A percentile compares a stretch with the other conserved stretches of the same genome.
These are phyloP conservation scores for Chlorella sp. DNA, from an alignment of 139 green algal genomes.

Conservation along the genomic window DNA sequence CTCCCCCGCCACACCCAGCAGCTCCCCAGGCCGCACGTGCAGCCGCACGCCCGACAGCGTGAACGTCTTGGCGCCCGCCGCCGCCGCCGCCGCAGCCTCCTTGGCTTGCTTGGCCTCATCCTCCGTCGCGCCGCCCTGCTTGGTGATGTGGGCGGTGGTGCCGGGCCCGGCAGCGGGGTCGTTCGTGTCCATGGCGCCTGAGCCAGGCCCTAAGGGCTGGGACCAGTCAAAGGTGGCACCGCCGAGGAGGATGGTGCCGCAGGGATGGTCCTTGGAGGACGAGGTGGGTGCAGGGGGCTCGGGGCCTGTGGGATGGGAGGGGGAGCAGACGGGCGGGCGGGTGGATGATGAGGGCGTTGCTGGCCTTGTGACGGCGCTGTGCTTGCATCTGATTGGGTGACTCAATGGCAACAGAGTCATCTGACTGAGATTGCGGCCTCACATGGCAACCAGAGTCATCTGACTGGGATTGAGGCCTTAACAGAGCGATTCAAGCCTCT, in stretches of 20 bases:
- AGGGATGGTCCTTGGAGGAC: too few relatives aligned
- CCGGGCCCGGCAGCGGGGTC: too few relatives aligned
- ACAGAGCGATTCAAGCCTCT: too few relatives aligned
- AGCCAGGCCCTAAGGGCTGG: not conserved
- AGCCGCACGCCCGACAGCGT: not conserved
- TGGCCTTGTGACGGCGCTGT: not conserved
- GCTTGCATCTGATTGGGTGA: not conserved
- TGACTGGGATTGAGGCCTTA: too few relatives aligned
- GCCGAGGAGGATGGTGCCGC: too few relatives aligned
- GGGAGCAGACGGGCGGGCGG: too few relatives aligned
- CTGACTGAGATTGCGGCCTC: not conserved
- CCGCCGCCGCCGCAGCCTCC: too few relatives aligned
- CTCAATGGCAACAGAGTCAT: not conserved
- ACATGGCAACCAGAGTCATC: too few relatives aligned
- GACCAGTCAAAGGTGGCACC: not conserved
- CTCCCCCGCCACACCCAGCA: slow-evolving; percentile 1
- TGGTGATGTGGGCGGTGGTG: not conserved
- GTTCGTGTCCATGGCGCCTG: not conserved
- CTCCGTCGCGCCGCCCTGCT: not conserved
- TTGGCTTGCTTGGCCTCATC: not conserved
- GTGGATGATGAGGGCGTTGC: too few relatives aligned
- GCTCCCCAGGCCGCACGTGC: not conserved
- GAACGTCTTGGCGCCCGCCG: not conserved
- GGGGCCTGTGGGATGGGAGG: too few relatives aligned
- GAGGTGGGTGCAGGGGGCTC: too few relatives aligned